A percentile compares a stretch with the other conserved stretches of the same genome.
phyloP scores from a whole-genome alignment of 768 basidiomycete genomes.

The Lactifluus piperatus region DNA sequence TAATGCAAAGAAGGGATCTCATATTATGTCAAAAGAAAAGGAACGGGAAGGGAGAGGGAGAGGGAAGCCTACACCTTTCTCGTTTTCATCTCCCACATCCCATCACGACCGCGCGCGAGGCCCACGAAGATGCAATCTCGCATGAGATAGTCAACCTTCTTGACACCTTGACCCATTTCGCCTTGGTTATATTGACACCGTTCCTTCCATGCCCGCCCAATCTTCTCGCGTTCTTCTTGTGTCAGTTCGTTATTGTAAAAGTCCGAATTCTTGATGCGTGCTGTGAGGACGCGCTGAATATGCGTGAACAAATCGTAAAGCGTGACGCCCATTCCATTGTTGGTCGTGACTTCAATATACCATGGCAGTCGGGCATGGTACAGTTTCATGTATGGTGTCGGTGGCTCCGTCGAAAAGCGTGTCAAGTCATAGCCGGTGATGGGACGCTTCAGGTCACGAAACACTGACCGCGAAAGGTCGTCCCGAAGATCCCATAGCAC shows the following conservation, averaged over 20 bases:
- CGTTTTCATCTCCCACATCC: conserved; percentile 61
- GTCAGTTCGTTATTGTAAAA: conserved; percentile 52
- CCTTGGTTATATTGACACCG: conserved; percentile 33
- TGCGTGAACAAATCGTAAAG: conserved; percentile 45
- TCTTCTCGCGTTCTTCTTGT: conserved; percentile 34
- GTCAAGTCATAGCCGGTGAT: conserved; percentile 43
- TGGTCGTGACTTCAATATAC: conserved; percentile 50
- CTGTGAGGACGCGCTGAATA: conserved; percentile 36
- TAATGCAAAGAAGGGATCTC: conserved; percentile 3
- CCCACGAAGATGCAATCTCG: conserved; percentile 45
- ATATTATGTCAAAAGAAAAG: neutral
- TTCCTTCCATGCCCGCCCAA: conserved; percentile 37
- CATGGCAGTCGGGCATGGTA: conserved; percentile 53
- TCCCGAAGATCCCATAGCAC: conserved; percentile 44
- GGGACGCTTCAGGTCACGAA: conserved; percentile 37
- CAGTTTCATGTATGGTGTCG: conserved; percentile 42
- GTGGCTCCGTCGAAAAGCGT: conserved; percentile 45
- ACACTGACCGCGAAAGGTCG: conserved; percentile 32
- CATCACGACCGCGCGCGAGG: conserved; percentile 42
- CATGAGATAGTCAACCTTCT: conserved; percentile 53
- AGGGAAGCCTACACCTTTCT: conserved; percentile 21
- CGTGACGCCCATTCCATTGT: conserved; percentile 46
- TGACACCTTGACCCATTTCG: conserved; percentile 38
- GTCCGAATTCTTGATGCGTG: conserved; percentile 41
- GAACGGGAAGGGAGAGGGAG: neutral